Evolutionary conservation across 139 green algal species (phyloP).

Genomic region (Chlamydomonas incerta): DNA sequence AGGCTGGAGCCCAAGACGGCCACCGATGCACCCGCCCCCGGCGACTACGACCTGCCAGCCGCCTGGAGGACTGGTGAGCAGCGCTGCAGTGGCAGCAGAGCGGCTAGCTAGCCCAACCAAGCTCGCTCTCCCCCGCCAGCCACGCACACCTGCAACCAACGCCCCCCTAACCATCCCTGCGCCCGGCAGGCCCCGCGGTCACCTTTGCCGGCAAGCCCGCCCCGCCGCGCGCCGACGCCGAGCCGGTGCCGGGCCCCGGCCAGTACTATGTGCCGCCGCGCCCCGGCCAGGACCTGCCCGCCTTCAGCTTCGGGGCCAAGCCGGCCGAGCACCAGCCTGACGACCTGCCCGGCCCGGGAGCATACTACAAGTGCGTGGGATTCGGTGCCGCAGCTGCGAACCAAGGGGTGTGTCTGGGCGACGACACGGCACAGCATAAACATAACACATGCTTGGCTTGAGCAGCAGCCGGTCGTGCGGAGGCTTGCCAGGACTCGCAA

Average conservation of each 20-base stretch:
- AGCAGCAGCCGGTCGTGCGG: too few species aligned
- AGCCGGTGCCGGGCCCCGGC: constrained; percentile 25
- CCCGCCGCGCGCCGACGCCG: constrained; percentile 1
- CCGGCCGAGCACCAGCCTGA: neutral
- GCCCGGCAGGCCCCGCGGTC: constrained; percentile 10
- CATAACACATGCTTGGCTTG: too few species aligned
- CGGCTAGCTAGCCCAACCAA: too few species aligned
- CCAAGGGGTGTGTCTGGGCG: too few species aligned
- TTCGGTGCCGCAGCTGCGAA: too few species aligned
- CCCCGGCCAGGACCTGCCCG: constrained; percentile 24
- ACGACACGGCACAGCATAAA: too few species aligned
- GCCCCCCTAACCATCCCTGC: too few species aligned
- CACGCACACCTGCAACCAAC: neutral
- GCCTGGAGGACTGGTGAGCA: constrained; percentile 40
- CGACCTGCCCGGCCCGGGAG: constrained; percentile 11
- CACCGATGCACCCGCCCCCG: constrained; percentile 38
- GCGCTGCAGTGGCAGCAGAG: too few species aligned
- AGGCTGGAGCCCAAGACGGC: constrained; percentile 40
- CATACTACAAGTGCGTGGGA: constrained; percentile 31
- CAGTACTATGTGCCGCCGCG: constrained; percentile 12
- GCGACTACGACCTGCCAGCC: constrained; percentile 51
- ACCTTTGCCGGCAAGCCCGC: constrained; percentile 12
- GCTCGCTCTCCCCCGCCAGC: too few species aligned
- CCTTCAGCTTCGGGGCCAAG: constrained; percentile 28
- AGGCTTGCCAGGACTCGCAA: too few species aligned